Percentiles rank a stretch among this genome's conserved stretches.
Evolutionary conservation across 2,329 filamentous ascomycete species (phyloP).

Genomic region (Epichloe uncinata): DNA sequence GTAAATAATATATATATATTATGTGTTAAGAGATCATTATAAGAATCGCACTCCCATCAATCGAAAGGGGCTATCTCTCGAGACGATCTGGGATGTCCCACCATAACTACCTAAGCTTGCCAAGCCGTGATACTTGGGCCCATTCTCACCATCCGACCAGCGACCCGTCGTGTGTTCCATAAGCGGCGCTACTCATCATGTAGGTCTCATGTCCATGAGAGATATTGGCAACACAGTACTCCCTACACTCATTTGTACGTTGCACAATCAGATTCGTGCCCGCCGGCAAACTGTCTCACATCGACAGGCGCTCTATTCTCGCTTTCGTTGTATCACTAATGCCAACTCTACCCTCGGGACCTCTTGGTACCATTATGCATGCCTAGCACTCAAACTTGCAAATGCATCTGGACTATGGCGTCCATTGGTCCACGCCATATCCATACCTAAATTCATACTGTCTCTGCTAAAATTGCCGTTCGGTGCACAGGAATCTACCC

Average conservation of each 20-base stretch:
- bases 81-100: too few relatives aligned
- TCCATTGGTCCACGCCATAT: conserved; percentile 53
- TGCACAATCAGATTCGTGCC: neutral
- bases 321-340: neutral
- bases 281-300: neutral
- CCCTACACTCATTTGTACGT: too few relatives aligned
- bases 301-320: neutral
- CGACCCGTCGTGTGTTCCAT: too few relatives aligned
- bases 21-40: too few relatives aligned
- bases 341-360: neutral
- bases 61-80: too few relatives aligned
- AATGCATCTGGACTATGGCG: conserved; percentile 71
- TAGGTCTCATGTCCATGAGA: neutral
- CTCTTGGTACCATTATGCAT: conserved; percentile 22
- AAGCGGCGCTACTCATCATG: neutral
- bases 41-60: too few relatives aligned
- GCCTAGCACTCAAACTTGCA: conserved; percentile 55
- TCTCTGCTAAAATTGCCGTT: conserved; percentile 43
- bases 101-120: too few relatives aligned
- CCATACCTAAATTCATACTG: conserved; percentile 53
- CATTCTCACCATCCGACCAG: too few relatives aligned
- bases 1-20: too few relatives aligned
- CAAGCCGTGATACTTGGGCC: too few relatives aligned
- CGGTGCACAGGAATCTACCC: conserved; percentile 30
- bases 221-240: neutral